These are phyloP conservation scores for Diutina neorugosa DNA, from an alignment of 1,139 yeast genomes.

Conservation along the genomic window DNA sequence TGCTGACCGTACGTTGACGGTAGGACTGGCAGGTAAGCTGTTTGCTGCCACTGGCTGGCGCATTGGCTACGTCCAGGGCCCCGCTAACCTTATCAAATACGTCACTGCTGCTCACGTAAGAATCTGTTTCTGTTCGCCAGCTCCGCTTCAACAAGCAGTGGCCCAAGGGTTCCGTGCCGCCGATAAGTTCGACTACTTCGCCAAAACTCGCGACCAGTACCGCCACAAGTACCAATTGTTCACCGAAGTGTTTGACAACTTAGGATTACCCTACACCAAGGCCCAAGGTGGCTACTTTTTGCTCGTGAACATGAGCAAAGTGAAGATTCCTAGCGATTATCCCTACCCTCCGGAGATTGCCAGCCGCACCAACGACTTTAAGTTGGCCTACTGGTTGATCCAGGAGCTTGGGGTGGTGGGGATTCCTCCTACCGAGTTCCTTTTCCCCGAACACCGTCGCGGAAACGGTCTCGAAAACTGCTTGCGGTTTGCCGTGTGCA, in stretches of 20 bases:
- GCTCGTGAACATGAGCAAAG: conserved; percentile 73
- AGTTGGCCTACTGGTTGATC: conserved; percentile 84
- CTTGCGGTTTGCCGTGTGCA: conserved; percentile 91
- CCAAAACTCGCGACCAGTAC: conserved; percentile 54
- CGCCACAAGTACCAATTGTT: conserved; percentile 58
- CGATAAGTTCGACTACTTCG: conserved; percentile 50
- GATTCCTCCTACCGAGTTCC: conserved; percentile 92
- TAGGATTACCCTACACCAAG: conserved; percentile 74
- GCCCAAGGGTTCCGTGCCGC: conserved; percentile 66
- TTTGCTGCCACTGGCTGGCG: conserved; percentile 99
- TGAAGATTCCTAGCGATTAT: conserved; percentile 65
- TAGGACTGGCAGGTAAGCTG: conserved; percentile 94
- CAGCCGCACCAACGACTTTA: conserved; percentile 70
- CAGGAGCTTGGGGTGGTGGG: conserved; percentile 89
- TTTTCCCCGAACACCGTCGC: conserved; percentile 43
- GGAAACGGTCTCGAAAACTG: conserved; percentile 73
- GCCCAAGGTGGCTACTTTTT: conserved; percentile 94
- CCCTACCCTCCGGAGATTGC: conserved; percentile 59
- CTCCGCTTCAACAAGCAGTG: conserved; percentile 91
- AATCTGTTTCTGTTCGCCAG: conserved; percentile 79
- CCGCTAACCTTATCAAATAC: conserved; percentile 66
- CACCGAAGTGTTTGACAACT: conserved; percentile 68
- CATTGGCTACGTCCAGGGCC: conserved; percentile 90
- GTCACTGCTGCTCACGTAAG: conserved; percentile 88
- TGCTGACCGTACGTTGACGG: conserved; percentile 68